These are phyloP conservation scores for Epithemia pelagica DNA, from an alignment of 108 stramenopile genomes.

Conservation along the genomic window DNA sequence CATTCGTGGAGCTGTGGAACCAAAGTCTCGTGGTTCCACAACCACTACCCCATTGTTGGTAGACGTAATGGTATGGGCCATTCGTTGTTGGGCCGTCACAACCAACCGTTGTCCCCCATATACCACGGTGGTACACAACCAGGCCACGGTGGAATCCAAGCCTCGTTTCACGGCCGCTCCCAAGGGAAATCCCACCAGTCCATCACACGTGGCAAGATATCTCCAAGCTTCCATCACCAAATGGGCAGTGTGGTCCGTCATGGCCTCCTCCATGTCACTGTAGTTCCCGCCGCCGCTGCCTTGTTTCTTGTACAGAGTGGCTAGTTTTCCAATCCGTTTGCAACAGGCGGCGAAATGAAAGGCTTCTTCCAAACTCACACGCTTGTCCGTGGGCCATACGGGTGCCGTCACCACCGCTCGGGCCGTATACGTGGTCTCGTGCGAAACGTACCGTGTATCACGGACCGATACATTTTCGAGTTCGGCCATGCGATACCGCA, in stretches of 20 bases:
- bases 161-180: conserved; percentile 70
- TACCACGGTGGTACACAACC: conserved; percentile 55
- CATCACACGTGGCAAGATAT: conserved; percentile 67
- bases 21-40: no score
- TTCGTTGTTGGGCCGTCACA: conserved; percentile 46
- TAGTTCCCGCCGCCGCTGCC: not conserved
- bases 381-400: conserved; percentile 76
- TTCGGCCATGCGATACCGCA: conserved; percentile 72
- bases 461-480: conserved; percentile 54
- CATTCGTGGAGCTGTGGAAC: no score
- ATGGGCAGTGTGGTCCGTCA: conserved; percentile 8
- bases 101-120: conserved; percentile 62
- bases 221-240: conserved; percentile 53
- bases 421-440: not conserved
- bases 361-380: conserved; percentile 54
- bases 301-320: conserved; percentile 13
- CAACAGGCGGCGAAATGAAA: conserved; percentile 86
- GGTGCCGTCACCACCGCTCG: conserved; percentile 32
- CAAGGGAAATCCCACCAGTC: conserved; percentile 62
- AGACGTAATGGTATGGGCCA: conserved; percentile 1
- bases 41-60: no score
- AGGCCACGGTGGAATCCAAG: conserved; percentile 66
- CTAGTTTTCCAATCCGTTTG: conserved; percentile 70
- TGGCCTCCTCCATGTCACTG: not conserved
- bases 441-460: conserved; percentile 15